phyloP scores from a whole-genome alignment of 2,329 filamentous ascomycete genomes.

The Cytospora paraplurivora region DNA sequence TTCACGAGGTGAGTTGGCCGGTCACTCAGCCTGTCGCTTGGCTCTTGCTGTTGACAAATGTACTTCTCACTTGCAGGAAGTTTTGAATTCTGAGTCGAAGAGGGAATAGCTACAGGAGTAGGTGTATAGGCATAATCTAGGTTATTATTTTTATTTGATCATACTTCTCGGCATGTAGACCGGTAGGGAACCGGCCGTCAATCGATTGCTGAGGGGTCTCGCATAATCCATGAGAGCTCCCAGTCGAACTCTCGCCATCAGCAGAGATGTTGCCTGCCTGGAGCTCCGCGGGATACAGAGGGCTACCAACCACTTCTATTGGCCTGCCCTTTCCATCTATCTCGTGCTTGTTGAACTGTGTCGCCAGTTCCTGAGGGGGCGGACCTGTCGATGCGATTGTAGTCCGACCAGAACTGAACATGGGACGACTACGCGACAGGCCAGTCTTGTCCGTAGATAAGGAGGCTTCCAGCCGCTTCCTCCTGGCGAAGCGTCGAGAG shows the following conservation, averaged over 20 bases:
- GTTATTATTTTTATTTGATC: too few species aligned
- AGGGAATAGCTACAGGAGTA: too few species aligned
- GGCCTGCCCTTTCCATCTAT: conserved; percentile 14
- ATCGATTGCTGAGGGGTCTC: too few species aligned
- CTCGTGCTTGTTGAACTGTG: conserved; percentile 23
- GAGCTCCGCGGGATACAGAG: conserved; percentile 19
- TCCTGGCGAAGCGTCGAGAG: conserved; percentile 21
- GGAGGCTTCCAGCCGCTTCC: conserved; percentile 16
- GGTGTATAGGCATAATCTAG: too few species aligned
- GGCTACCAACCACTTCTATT: conserved; percentile 16
- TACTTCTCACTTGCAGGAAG: not conserved
- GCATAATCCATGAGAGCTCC: too few species aligned
- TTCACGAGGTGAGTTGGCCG: not conserved
- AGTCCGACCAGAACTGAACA: not conserved
- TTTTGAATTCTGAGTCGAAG: not conserved
- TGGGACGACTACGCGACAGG: conserved; percentile 4
- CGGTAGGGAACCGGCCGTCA: too few species aligned
- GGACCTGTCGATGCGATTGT: not conserved
- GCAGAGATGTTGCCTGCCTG: conserved; percentile 24
- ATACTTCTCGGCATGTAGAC: too few species aligned
- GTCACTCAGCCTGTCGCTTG: not conserved
- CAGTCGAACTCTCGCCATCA: too few species aligned
- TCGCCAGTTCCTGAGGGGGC: conserved; percentile 22
- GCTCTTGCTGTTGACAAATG: not conserved
- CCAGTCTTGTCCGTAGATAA: not conserved